Evolutionary conservation across 768 basidiomycete genomes (phyloP), one percentile per base, ranked within the genome.

Genomic region (Collybia sp.): DNA sequence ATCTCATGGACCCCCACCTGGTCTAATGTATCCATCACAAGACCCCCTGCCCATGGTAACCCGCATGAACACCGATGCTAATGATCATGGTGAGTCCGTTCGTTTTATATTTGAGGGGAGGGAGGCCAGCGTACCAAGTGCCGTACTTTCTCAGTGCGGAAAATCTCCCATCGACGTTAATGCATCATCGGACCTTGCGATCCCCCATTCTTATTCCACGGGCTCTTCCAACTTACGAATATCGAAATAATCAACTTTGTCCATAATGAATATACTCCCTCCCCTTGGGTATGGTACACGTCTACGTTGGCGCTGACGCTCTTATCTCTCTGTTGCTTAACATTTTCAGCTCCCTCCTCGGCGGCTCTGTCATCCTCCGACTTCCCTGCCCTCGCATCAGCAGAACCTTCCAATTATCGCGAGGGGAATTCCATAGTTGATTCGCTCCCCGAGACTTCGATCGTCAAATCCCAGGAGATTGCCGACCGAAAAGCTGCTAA

Each of bases 121-220:
- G 86, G 84, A 79, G 84, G 83, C 74, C 82, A 80, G 77, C 77
- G 83, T 89, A 87, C 85, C 88, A 76, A 88, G 85, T 70, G 67
- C 84, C 83, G 82, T 86, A 73, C 85, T 85, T 87, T 85, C 70
- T 72, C 84, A 88, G 86, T 85, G 82, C 85, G 84, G 82, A 84
- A 82, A 78, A 70, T 79, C 71, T 79, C 79, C 68, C 73, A 81
- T 77, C 82, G 77, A 63, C 77, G 76, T 71, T 87, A 73, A 87
- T 71, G 53, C 59, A 67, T 66, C 68, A 53, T 65, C 65, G 60
- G 63, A 65, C 63, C 56, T 56, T 62, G 55, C 62, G 52, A 61
- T 60, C 48, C 55, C 52, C 53, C 54, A 51, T 54, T 49, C 55
- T 56, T 56, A 60, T 62, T 63, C 58, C 59, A 63, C 69, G 62